Evolutionary conservation across 2,329 filamentous ascomycete species (phyloP).

Genomic region (Epichloe bromicola): DNA sequence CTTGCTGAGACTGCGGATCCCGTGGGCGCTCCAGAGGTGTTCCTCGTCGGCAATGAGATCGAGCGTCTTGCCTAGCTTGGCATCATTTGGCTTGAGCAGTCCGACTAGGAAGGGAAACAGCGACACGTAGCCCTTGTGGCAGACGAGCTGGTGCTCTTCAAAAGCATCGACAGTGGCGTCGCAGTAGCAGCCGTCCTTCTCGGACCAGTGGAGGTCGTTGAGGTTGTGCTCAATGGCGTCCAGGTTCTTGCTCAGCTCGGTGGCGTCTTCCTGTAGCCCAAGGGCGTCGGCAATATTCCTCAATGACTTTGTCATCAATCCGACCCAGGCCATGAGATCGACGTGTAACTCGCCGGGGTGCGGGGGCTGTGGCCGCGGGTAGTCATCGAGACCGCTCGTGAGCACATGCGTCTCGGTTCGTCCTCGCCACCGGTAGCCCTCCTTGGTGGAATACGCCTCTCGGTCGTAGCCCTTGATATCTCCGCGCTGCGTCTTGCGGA

Average conservation of each 20-base stretch:
- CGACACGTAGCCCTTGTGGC: constrained; percentile 93
- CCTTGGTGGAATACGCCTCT: constrained; percentile 73
- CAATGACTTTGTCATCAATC: constrained; percentile 86
- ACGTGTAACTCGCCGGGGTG: constrained; percentile 93
- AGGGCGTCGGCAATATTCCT: constrained; percentile 65
- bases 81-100: constrained; percentile 59
- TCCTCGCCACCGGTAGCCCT: constrained; percentile 91
- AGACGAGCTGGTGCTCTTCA: constrained; percentile 79
- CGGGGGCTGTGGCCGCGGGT: constrained; percentile 83
- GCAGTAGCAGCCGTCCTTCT: constrained; percentile 71
- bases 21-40: constrained; percentile 80
- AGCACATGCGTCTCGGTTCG: constrained; percentile 77
- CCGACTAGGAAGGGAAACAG: constrained; percentile 87
- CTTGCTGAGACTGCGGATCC: constrained; percentile 81
- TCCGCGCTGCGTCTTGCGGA: constrained; percentile 79
- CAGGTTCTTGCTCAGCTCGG: constrained; percentile 57
- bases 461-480: constrained; percentile 88
- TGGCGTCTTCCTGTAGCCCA: constrained; percentile 62
- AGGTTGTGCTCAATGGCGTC: constrained; percentile 74
- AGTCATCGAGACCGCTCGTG: constrained; percentile 91
- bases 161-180: constrained; percentile 92
- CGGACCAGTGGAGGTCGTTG: constrained; percentile 86
- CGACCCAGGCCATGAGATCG: constrained; percentile 92
- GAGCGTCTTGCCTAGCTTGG: constrained; percentile 60
- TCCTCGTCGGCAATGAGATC: constrained; percentile 69